Evolutionary conservation across 352 stramenopile species (phyloP), one percentile per base, ranked within the genome.

Genomic region (Phytopythium ostracodes): DNA sequence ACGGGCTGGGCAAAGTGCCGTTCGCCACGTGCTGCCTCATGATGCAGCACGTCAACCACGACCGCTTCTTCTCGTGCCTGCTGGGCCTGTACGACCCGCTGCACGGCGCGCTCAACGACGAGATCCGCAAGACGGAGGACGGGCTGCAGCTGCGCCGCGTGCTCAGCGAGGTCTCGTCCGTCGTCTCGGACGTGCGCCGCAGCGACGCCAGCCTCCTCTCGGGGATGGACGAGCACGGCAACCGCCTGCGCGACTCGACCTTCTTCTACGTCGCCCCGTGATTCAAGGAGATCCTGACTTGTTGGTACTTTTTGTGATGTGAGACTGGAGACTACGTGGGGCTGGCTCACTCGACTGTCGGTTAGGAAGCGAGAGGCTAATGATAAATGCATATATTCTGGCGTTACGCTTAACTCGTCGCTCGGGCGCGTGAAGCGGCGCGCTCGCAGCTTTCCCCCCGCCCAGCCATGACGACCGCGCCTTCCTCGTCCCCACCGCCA

Each of bases 1-100:
- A 86, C 62, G 73, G 81, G 18, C 56, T 95, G 24, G 87, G 87
- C 43, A 79, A 83, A 24, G 80, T 95, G 40, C 84, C 82, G 4
- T 95, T 95, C 44, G 79, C 87, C 36, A 93, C 87, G 24, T 92
- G 83, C 61, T 95, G 84, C 53, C 72, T 95, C 25, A 92, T 95
- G 79, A 84, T 95, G 50, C 84, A 93, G 64, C 87, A 95, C 57
- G 87, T 93, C 47, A 89, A 95, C 67, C 87, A 93, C 63, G 87
- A 95, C 60, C 87, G 87, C 3, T 95, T 95, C 68, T 92, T 95
- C 64, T 93, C 84, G 31, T 92, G 84, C 62, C 61, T 95, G 17
- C 60, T 95, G 36, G 87, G 87, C 2, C 70, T 95, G 17, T 95
- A 95, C 70, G 87, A 95, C 64, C 79, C 81, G 17, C 53, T 92